These are phyloP conservation scores for Bondarzewia mesenterica DNA, from an alignment of 1,284 basidiomycete species.

Conservation along the genomic window DNA sequence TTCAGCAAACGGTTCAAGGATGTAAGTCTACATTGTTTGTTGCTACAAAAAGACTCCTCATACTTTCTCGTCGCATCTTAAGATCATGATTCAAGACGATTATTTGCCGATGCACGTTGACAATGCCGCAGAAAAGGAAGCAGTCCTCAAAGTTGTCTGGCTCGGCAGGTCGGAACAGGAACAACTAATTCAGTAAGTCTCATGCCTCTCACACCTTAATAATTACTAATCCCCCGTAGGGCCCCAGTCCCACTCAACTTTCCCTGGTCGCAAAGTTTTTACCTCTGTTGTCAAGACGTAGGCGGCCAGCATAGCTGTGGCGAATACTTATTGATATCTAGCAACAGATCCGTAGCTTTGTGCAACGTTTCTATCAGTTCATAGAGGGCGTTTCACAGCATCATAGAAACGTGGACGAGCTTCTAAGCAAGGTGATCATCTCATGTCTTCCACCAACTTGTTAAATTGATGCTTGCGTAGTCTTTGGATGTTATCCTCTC, in stretches of 20 bases:
- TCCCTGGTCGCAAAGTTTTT: conserved; percentile 95
- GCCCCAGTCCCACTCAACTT: conserved; percentile 67
- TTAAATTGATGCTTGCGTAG: conserved; percentile 29
- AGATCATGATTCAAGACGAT: conserved; percentile 89
- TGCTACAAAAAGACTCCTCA: background rate
- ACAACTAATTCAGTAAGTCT: conserved; percentile 48
- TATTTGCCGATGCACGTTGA: conserved; percentile 87
- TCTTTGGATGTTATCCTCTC: conserved; percentile 84
- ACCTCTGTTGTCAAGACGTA: conserved; percentile 90
- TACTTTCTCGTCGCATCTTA: background rate
- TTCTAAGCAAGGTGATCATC: conserved; percentile 71
- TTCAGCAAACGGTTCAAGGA: conserved; percentile 79
- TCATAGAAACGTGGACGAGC: conserved; percentile 87
- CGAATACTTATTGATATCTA: conserved; percentile 1
- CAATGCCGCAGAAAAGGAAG: conserved; percentile 62
- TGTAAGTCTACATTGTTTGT: conserved; percentile 39
- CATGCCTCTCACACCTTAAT: background rate
- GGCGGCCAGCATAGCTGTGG: conserved; percentile 12
- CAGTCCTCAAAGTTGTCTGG: conserved; percentile 83
- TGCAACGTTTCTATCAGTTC: conserved; percentile 96
- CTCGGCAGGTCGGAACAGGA: conserved; percentile 63
- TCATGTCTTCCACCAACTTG: background rate
- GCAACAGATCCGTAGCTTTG: conserved; percentile 76
- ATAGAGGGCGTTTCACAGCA: conserved; percentile 91
- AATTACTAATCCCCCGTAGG: conserved; percentile 32